Evolutionary conservation across 2,329 filamentous ascomycete species (phyloP), one percentile per base, ranked within the genome.

Genomic region (Calonectria ilicicola): DNA sequence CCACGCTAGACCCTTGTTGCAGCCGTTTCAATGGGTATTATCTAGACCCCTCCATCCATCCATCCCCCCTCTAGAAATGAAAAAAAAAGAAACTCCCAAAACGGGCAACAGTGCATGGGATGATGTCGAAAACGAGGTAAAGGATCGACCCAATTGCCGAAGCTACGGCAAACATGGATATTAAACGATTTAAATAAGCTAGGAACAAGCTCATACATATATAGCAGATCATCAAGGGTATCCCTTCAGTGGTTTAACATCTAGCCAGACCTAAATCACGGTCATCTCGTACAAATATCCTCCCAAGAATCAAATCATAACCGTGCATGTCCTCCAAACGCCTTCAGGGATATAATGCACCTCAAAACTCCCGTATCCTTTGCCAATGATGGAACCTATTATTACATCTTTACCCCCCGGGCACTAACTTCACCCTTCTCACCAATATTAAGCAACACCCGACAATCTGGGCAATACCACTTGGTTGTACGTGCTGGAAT

Each of bases 401-500:
- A 60, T 40, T 80, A 87, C 75, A 83, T 87, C 83, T 84, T 89
- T 14, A 91, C 83, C 7, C 89, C 89, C 71, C 90, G 83, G n/a
- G 89, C 90, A 72, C 83, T 92, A 14, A 92, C 89, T 79, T 92
- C 90, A 3, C 91, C 91, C 82, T 87, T 90, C 83, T 91, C 90
- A 7, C 91, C 91, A 76, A 92, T 91, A 60, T 91, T 90, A 38
- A 93, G 83, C 35, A 88, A 84, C 73, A 90, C 89, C 47, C 92
- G 87, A 80, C 94, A 97, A 63, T 95, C 91, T 1, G 93, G 93
- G 82, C 94, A 97, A 79, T 95, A 97, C 94, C 94, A 97, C 83
- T 95, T 95, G 2, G 92, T 92, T 38, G 93, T 93, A 21, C 93
- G 88, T 2, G 92, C 89, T 14, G 94, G 94, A 72, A 94, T 90